Evolutionary conservation across 225 moss, liverwort and hornwort species (phyloP).

Genomic region (Straminergon stramineum): DNA sequence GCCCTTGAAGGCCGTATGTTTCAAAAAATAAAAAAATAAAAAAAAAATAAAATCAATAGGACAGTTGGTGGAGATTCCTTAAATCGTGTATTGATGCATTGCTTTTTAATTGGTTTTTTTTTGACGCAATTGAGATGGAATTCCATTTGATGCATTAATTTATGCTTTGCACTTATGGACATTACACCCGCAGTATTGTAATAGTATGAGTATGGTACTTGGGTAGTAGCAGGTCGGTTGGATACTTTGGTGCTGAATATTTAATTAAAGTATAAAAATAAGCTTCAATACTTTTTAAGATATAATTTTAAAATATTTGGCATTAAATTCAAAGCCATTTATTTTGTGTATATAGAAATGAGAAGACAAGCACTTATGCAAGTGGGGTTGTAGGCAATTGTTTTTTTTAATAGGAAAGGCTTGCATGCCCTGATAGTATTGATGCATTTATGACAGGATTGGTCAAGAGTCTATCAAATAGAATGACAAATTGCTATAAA

Average conservation of each 20-base stretch:
- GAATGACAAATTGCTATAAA: too few species aligned
- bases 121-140: fast-evolving
- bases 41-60: too few species aligned
- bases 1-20: too few species aligned
- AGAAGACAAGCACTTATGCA: background rate
- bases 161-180: background rate
- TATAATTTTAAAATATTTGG: background rate
- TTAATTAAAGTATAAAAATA: background rate
- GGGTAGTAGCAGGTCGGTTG: background rate
- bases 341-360: background rate
- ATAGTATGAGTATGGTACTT: background rate
- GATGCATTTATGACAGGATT: fast-evolving
- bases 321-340: too few species aligned
- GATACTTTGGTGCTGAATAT: background rate
- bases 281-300: background rate
- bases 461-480: fast-evolving
- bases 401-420: background rate
- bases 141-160: background rate
- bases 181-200: background rate
- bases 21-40: too few species aligned
- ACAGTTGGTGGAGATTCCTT: background rate
- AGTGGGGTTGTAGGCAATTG: fast-evolving
- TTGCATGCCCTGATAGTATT: background rate
- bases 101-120: too few species aligned
- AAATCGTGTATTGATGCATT: background rate